Evolutionary conservation across 2,329 filamentous ascomycete species (phyloP), one percentile per base, ranked within the genome.

Genomic region (Cladophialophora immunda): DNA sequence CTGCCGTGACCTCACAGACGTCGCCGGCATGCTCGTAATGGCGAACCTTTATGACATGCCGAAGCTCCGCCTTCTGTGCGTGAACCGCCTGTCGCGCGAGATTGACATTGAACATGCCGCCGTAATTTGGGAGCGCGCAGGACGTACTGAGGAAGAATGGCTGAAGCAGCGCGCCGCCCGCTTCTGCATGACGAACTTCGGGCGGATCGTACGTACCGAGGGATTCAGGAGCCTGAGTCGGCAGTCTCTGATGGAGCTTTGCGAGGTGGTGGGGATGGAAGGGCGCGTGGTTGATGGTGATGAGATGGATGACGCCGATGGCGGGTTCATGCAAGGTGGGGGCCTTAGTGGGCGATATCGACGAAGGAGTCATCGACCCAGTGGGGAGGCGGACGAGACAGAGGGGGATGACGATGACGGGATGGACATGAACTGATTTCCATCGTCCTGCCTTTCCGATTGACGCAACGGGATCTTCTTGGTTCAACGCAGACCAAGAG

Each of bases 1-100:
- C 68, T 87, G 86, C 55, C 83, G 87, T 0, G 83, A 81, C 8
- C 87, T 97, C 22, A 88, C 90, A 32, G 94, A 97, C 73, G 93
- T 98, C 15, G 94, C 95, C 0, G 94, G 95, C 8, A 88, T 99
- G 78, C 86, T 99, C 2, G 94, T 99, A 70, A 96, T 99, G 92
- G 93, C 93, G 52, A 97, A 98, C 78, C 92, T 98, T 55, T 99
- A 99, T 81, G 94, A 97, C 76, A 96, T 99, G 82, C 94, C 94
- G 1, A 93, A 95, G 72, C 87, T 99, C 27, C 91, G 94, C 22
- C 86, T 97, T 7, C 85, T 98, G 1, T 97, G 94, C 77, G 92
- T 98, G 62, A 94, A 97, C 76, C 88, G 95, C 8, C 85, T 99
- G 3, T 90, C 92, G 64, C 91, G 92, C 68, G 95, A 99, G 76